Evolutionary conservation across 169 alveolate genomes (phyloP).

Genomic region (Cryptosporidium viatorum): DNA sequence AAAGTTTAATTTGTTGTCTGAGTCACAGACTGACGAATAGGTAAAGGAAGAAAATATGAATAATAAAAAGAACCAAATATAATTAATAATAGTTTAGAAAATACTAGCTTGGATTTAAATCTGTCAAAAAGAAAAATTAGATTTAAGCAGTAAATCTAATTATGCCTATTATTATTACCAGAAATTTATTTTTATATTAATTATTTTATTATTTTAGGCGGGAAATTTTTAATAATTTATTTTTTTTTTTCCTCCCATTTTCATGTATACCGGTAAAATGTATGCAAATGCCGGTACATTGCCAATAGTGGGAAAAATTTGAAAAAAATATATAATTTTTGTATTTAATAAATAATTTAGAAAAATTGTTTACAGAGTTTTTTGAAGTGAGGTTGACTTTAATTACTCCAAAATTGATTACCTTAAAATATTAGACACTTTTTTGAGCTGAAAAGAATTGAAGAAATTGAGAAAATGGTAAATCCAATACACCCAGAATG

Average conservation of each 20-base stretch:
- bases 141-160: neutral
- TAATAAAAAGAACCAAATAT: neutral
- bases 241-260: neutral
- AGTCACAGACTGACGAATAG: neutral
- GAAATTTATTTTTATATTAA: neutral
- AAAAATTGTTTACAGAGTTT: too few relatives aligned
- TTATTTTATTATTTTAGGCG: neutral
- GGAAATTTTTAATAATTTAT: neutral
- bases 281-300: conserved; percentile 26
- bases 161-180: neutral
- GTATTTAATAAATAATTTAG: too few relatives aligned
- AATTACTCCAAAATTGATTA: too few relatives aligned
- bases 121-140: neutral
- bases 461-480: conserved; percentile 39
- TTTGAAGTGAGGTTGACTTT: too few relatives aligned
- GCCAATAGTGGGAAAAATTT: neutral
- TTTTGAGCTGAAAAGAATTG: neutral
- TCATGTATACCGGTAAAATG: conserved; percentile 17
- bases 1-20: neutral
- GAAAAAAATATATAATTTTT: neutral
- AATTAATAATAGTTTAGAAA: neutral
- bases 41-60: neutral
- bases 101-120: neutral
- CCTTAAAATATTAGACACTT: too few relatives aligned
- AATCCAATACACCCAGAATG: conserved; percentile 58